Conservation (phyloP, 2,329 filamentous ascomycete species). For the Camillea tinctor region DNA sequence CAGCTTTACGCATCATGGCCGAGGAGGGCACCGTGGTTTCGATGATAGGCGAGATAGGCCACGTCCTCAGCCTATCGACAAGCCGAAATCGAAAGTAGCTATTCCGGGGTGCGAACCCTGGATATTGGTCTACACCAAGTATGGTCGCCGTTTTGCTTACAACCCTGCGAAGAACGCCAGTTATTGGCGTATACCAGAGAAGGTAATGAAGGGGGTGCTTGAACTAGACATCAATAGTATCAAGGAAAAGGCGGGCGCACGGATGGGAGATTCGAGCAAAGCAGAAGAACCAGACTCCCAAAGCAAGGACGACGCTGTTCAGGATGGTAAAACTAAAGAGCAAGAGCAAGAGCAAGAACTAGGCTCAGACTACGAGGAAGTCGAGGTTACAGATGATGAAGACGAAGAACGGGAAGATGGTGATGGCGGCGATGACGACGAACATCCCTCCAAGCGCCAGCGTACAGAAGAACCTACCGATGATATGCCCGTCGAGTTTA, state of each 20-base stretch:
- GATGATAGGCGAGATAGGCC: conserved; percentile 58
- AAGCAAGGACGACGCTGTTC: conserved; percentile 29
- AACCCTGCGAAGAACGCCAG: conserved; percentile 84
- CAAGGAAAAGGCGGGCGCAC: conserved; percentile 50
- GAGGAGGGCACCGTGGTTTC: conserved; percentile 45
- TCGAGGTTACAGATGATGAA: conserved; percentile 63
- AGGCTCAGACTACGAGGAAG: conserved; percentile 74
- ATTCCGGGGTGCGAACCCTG: conserved; percentile 85
- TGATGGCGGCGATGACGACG: conserved; percentile 47
- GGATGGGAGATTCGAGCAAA: conserved; percentile 16
- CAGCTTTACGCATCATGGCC: conserved; percentile 34
- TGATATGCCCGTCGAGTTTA: conserved; percentile 69
- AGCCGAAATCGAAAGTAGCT: conserved; percentile 72
- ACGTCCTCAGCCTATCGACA: conserved; percentile 69
- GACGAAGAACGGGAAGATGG: conserved; percentile 54
- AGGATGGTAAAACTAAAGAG: conserved; percentile 50
- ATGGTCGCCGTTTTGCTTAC: conserved; percentile 85
- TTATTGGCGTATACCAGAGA: conserved; percentile 91
- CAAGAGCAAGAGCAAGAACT: conserved; percentile 44
- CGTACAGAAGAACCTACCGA: conserved; percentile 41
- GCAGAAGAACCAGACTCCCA: conserved; percentile 12
- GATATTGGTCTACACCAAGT: conserved; percentile 90
- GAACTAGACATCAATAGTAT: conserved; percentile 71
- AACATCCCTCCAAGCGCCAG: conserved; percentile 49
- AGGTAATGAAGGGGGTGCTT: conserved; percentile 76